phyloP scores from a whole-genome alignment of 2,329 filamentous ascomycete genomes.

The Stachybotrys chartarum region DNA sequence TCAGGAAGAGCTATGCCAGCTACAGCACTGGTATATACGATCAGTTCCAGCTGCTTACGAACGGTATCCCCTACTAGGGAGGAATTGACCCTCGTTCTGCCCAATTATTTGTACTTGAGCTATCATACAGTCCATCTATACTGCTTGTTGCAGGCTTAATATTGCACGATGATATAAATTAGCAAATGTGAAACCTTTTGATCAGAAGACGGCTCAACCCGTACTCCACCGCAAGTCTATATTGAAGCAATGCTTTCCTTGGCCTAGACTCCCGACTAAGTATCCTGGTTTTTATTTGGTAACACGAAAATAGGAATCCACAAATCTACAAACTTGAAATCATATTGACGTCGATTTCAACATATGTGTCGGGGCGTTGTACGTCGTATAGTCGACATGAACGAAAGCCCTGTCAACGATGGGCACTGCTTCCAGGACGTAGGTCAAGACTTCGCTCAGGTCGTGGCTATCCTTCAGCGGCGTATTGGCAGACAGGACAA shows the following conservation, averaged over 20 bases:
- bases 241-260: too few species aligned
- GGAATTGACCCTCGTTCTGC: not conserved
- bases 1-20: constrained; percentile 84
- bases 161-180: too few species aligned
- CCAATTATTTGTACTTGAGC: not conserved
- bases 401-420: constrained; percentile 69
- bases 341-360: constrained; percentile 15
- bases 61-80: constrained; percentile 84
- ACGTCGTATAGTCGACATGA: constrained; percentile 57
- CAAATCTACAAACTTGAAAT: not conserved
- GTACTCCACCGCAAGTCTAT: too few species aligned
- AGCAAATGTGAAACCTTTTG: too few species aligned
- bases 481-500: constrained; percentile 71
- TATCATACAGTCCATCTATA: too few species aligned
- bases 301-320: not conserved
- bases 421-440: constrained; percentile 77
- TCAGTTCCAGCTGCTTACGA: constrained; percentile 94
- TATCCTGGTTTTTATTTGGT: not conserved
- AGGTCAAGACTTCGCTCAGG: constrained; percentile 68
- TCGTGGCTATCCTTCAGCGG: constrained; percentile 76
- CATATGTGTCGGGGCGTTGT: constrained; percentile 56
- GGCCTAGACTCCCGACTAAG: too few species aligned
- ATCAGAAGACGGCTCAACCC: too few species aligned
- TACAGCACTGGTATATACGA: constrained; percentile 94
- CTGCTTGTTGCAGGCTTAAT: too few species aligned